Conservation (phyloP, 306 rosid species). For the Coriaria nepalensis region DNA sequence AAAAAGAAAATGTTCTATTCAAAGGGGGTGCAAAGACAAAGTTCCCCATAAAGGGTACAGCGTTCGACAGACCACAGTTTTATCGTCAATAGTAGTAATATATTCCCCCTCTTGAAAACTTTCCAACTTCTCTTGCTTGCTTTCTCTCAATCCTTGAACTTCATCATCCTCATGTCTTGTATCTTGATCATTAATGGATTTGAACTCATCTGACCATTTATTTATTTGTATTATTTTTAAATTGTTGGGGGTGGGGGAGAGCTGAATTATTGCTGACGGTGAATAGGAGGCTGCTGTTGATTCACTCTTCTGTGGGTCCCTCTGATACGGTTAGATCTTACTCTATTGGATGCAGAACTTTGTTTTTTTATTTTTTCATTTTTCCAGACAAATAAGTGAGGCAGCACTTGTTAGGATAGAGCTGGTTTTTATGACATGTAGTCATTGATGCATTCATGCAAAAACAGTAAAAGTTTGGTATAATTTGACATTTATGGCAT, state of each 20-base stretch:
- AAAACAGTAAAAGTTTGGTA: conserved; percentile 25
- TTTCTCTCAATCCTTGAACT: conserved; percentile 1
- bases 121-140: not conserved
- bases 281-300: too few relatives aligned
- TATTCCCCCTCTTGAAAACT: not conserved
- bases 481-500: conserved; percentile 22
- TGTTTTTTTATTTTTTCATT: too few relatives aligned
- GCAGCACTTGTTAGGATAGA: too few relatives aligned
- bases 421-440: conserved; percentile 18
- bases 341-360: too few relatives aligned
- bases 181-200: too few relatives aligned
- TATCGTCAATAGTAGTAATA: conserved; percentile 7
- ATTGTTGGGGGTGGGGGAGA: too few relatives aligned
- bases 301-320: too few relatives aligned
- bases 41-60: conserved; percentile 4
- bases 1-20: not conserved
- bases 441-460: conserved; percentile 36
- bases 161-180: not conserved
- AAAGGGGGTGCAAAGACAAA: conserved; percentile 6
- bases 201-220: too few relatives aligned
- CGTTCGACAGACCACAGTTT: conserved; percentile 5
- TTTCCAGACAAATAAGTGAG: too few relatives aligned
- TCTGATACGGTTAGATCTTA: too few relatives aligned
- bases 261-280: too few relatives aligned
- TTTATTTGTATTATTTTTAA: too few relatives aligned